phyloP scores from a whole-genome alignment of 345 rosid species.

The Aquilaria malaccensis region DNA sequence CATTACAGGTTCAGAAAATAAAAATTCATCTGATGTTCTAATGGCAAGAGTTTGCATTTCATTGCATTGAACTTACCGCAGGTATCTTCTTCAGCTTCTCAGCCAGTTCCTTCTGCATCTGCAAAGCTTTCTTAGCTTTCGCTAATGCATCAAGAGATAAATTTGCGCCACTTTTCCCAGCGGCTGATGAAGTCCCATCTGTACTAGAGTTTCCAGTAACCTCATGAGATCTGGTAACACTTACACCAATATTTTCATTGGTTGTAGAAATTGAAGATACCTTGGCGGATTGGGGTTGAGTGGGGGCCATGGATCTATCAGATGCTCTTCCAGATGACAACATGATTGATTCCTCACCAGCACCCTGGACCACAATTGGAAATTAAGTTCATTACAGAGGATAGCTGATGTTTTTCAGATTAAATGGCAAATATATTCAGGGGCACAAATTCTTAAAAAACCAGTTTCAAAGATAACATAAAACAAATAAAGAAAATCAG shows the following conservation, averaged over 20 bases:
- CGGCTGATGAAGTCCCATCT: constrained; percentile 77
- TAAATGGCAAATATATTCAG: no score
- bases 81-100: constrained; percentile 68
- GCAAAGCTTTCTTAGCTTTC: constrained; percentile 81
- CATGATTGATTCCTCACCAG: constrained; percentile 20
- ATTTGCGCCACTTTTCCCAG: constrained; percentile 77
- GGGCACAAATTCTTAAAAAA: no score
- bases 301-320: constrained; percentile 35
- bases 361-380: constrained; percentile 40
- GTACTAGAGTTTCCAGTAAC: constrained; percentile 99
- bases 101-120: constrained; percentile 57
- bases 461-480: no score
- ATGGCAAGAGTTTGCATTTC: no score
- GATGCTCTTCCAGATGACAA: constrained; percentile 29
- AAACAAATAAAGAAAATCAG: no score
- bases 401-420: no score
- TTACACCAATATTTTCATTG: constrained; percentile 99
- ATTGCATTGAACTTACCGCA: constrained; percentile 32
- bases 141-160: constrained; percentile 85
- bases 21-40: neutral
- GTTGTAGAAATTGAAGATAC: constrained; percentile 93
- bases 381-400: neutral
- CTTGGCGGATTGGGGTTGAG: constrained; percentile 58
- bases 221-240: constrained; percentile 98
- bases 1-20: neutral